These are phyloP conservation scores for Westerdykella sp. DNA, from an alignment of 2,329 filamentous ascomycete genomes.

Conservation along the genomic window DNA sequence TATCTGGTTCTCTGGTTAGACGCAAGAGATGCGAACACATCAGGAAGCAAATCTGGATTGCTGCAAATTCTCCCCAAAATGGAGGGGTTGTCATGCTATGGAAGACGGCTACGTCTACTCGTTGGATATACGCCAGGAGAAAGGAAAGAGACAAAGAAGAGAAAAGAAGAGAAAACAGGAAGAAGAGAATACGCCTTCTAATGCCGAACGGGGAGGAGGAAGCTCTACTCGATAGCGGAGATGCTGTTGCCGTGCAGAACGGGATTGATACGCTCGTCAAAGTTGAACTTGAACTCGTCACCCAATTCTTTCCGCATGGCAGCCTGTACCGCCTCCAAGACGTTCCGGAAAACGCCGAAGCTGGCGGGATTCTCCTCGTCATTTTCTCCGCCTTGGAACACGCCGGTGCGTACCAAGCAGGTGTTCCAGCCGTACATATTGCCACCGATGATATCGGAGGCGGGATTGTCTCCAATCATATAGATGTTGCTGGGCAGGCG, in stretches of 20 bases:
- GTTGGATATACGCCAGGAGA: neutral
- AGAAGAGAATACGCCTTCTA: neutral
- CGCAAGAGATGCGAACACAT: too few species aligned
- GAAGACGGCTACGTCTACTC: too few species aligned
- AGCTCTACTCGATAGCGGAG: slow-evolving; percentile 50
- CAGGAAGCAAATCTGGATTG: too few species aligned
- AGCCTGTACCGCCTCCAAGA: slow-evolving; percentile 63
- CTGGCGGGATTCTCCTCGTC: slow-evolving; percentile 70
- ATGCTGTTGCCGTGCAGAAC: slow-evolving; percentile 50
- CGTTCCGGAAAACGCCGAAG: slow-evolving; percentile 70
- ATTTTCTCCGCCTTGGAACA: slow-evolving; percentile 71
- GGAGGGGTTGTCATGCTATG: too few species aligned
- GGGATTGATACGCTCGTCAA: slow-evolving; percentile 65
- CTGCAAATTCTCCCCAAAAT: too few species aligned
- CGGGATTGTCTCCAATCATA: slow-evolving; percentile 72
- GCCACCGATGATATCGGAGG: slow-evolving; percentile 66
- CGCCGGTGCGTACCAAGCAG: slow-evolving; percentile 69
- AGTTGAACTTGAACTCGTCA: slow-evolving; percentile 67
- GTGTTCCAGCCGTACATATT: slow-evolving; percentile 83
- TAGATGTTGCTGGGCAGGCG: slow-evolving; percentile 63
- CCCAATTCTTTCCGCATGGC: slow-evolving; percentile 65
- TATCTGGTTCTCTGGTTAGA: too few species aligned
- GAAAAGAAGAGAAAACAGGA: neutral
- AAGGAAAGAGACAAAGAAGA: neutral
- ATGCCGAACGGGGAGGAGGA: neutral